Evolutionary conservation across 345 rosid genomes (phyloP).

Genomic region (Erucastrum elatum): DNA sequence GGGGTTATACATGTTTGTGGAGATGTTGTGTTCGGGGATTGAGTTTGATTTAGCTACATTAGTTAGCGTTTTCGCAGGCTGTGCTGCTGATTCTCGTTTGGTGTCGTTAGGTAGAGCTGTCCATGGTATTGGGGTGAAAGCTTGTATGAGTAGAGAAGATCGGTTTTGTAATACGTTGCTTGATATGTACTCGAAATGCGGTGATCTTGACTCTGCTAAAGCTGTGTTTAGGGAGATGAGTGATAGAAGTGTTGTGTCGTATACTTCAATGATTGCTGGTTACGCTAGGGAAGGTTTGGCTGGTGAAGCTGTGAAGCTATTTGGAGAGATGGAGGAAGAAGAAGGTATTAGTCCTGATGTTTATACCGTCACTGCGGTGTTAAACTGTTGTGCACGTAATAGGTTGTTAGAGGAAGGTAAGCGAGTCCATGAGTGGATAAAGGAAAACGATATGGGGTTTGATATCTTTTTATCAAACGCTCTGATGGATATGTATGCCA

Average conservation of each 20-base stretch:
- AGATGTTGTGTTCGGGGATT: conserved; percentile 48
- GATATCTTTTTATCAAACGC: conserved; percentile 58
- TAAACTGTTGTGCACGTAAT: conserved; percentile 66
- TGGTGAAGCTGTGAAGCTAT: conserved; percentile 53
- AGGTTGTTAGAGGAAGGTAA: conserved; percentile 56
- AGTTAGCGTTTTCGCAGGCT: conserved; percentile 54
- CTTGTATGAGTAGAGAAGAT: conserved; percentile 36
- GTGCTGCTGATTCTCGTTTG: conserved; percentile 47
- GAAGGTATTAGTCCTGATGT: conserved; percentile 57
- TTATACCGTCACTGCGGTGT: conserved; percentile 54
- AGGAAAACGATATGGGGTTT: conserved; percentile 47
- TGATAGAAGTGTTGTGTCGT: conserved; percentile 61
- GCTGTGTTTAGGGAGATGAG: conserved; percentile 54
- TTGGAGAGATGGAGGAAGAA: conserved; percentile 49
- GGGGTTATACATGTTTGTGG: conserved; percentile 46
- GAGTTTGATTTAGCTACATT: conserved; percentile 54
- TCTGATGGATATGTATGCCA: conserved; percentile 76
- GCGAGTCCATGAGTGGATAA: conserved; percentile 55
- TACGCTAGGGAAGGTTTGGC: conserved; percentile 58
- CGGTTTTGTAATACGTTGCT: conserved; percentile 55
- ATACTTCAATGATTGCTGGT: conserved; percentile 77
- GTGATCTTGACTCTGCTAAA: conserved; percentile 48
- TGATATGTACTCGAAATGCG: conserved; percentile 70
- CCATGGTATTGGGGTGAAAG: conserved; percentile 56
- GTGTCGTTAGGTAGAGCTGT: conserved; percentile 48